Conservation (phyloP, 208 protist species). For the Acanthamoeba healyi region DNA sequence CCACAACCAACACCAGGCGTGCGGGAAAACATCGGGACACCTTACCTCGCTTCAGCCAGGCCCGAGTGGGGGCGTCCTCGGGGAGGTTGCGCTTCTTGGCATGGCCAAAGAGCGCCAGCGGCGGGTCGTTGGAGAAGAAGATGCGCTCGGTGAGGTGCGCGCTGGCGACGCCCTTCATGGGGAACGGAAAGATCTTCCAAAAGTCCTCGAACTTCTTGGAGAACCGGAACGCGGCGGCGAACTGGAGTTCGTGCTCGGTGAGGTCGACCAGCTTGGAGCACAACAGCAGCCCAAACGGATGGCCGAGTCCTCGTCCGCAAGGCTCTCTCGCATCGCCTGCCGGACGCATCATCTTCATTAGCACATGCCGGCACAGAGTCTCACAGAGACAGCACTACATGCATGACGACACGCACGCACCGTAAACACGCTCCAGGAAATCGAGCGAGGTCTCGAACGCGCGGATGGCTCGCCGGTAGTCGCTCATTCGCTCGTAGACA, state of each 20-base stretch:
- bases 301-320: constrained; percentile 32
- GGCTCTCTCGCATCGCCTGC: constrained; percentile 68
- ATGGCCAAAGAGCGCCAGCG: constrained; percentile 54
- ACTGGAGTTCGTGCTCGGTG: constrained; percentile 52
- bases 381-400: not conserved
- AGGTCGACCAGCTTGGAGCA: constrained; percentile 69
- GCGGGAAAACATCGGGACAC: not conserved
- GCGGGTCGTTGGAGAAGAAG: constrained; percentile 71
- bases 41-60: constrained; percentile 64
- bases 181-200: constrained; percentile 71
- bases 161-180: constrained; percentile 10
- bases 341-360: not conserved
- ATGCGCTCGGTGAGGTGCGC: constrained; percentile 56
- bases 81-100: not conserved
- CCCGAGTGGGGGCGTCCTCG: constrained; percentile 32
- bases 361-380: not conserved
- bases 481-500: constrained; percentile 68
- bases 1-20: not conserved
- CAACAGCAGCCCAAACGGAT: constrained; percentile 67
- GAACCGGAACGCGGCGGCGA: constrained; percentile 67
- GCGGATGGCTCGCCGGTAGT: constrained; percentile 32
- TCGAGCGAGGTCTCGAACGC: constrained; percentile 62
- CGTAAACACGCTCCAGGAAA: constrained; percentile 62
- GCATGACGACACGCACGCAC: not conserved
- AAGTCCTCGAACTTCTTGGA: constrained; percentile 76